A percentile compares a stretch with the other conserved stretches of the same genome.
These are phyloP conservation scores for Setomelanomma holmii DNA, from an alignment of 2,329 filamentous ascomycete species.

Conservation along the genomic window DNA sequence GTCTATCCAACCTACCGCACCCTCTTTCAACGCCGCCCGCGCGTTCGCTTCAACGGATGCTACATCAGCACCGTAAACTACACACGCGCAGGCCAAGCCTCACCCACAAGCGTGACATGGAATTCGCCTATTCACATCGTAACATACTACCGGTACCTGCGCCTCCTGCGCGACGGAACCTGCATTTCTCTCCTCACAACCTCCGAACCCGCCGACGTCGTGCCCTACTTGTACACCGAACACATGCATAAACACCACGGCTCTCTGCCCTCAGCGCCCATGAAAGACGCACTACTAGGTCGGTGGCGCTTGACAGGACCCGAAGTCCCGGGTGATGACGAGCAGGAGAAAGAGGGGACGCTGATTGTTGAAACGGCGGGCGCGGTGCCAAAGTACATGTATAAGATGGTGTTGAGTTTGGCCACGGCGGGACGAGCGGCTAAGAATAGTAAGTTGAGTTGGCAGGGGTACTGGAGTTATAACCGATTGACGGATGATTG, in stretches of 20 bases:
- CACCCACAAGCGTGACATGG: conserved; percentile 76
- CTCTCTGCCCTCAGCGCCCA: conserved; percentile 59
- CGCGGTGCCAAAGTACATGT: conserved; percentile 78
- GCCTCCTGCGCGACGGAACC: conserved; percentile 91
- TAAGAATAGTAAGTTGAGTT: conserved; percentile 84
- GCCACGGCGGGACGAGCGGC: conserved; percentile 65
- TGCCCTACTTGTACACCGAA: conserved; percentile 80
- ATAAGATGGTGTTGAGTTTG: conserved; percentile 79
- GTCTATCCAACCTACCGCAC: conserved; percentile 57
- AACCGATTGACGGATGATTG: conserved; percentile 90
- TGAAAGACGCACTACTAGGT: conserved; percentile 72
- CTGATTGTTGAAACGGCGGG: conserved; percentile 88
- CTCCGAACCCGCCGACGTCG: conserved; percentile 82
- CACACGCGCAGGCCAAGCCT: conserved; percentile 78
- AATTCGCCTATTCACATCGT: conserved; percentile 86
- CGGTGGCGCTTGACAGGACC: conserved; percentile 71
- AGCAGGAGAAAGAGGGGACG: conserved; percentile 40
- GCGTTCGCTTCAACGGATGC: conserved; percentile 91
- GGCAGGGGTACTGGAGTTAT: conserved; percentile 91
- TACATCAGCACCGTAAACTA: conserved; percentile 99
- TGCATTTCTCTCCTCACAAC: conserved; percentile 82
- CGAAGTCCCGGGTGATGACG: conserved; percentile 14
- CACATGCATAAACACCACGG: conserved; percentile 61
- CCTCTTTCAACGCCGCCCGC: conserved; percentile 83
- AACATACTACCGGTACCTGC: conserved; percentile 96